Percentiles rank a stretch among this genome's conserved stretches.
Evolutionary conservation across 2,329 filamentous ascomycete genomes (phyloP).

Genomic region (Alternaria arborescens): DNA sequence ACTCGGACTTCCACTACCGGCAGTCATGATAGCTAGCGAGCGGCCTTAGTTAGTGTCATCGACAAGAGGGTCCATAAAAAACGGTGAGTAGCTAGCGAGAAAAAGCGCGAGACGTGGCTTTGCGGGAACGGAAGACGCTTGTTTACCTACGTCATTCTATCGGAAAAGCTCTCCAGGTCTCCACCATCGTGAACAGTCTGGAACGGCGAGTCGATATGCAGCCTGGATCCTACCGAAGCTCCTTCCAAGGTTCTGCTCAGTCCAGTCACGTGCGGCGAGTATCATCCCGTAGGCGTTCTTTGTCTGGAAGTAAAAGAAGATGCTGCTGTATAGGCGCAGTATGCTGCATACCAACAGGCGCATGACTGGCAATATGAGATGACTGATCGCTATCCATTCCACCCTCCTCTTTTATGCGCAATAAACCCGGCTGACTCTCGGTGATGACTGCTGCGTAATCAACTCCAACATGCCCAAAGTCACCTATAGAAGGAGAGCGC

Average conservation of each 20-base stretch:
- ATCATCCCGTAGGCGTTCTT: not conserved
- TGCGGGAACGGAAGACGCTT: not conserved
- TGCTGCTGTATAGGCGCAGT: not conserved
- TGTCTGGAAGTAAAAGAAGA: not conserved
- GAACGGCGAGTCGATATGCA: not conserved
- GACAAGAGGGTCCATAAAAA: conserved; percentile 4
- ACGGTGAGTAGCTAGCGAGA: not conserved
- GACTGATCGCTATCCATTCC: not conserved
- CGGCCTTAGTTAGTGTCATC: conserved; percentile 1
- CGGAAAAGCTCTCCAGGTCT: not conserved
- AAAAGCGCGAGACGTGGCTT: conserved; percentile 1
- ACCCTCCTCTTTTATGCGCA: not conserved
- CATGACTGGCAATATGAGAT: not conserved
- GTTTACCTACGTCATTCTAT: not conserved
- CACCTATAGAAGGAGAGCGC: not conserved
- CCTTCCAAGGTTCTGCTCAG: not conserved
- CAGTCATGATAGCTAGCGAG: not conserved
- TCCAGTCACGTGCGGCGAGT: not conserved
- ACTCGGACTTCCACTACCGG: not conserved
- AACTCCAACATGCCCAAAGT: not conserved
- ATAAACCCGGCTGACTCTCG: not conserved
- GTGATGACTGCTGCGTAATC: conserved; percentile 3
- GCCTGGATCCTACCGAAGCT: not conserved
- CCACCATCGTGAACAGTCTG: conserved; percentile 1
- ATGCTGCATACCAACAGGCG: not conserved